Conservation (phyloP, 164 flowering plant genomes). For the Dillenia turbinata region DNA sequence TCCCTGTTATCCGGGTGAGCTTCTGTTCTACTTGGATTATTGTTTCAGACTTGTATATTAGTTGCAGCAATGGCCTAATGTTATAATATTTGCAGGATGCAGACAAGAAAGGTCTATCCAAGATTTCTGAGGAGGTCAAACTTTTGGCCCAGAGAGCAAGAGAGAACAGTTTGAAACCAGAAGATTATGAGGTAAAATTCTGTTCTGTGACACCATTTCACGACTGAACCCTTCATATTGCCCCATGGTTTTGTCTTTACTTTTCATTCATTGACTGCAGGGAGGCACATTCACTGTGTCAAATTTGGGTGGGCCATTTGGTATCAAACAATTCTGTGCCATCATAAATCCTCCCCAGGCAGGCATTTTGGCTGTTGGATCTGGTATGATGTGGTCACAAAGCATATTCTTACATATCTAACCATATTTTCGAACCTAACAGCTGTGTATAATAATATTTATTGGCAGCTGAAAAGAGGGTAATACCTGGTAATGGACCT, state of each 20-base stretch:
- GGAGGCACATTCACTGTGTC: slow-evolving; percentile 95
- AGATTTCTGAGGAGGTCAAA: slow-evolving; percentile 78
- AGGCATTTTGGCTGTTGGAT: slow-evolving; percentile 95
- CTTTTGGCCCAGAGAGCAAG: slow-evolving; percentile 81
- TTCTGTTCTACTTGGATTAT: not conserved
- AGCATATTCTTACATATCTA: no score
- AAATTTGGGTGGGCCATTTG: slow-evolving; percentile 93
- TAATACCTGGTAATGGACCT: slow-evolving; percentile 61
- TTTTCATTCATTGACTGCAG: slow-evolving; percentile 31
- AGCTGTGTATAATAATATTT: no score
- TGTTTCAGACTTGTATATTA: not conserved
- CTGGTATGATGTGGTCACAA: slow-evolving; percentile 47
- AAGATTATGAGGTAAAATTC: slow-evolving; percentile 78
- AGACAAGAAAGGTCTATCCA: slow-evolving; percentile 91
- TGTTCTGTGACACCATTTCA: not conserved
- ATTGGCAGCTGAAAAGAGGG: slow-evolving; percentile 70
- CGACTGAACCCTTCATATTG: not conserved
- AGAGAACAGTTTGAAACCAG: slow-evolving; percentile 85
- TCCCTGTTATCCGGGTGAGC: slow-evolving; percentile 80
- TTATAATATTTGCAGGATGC: slow-evolving; percentile 63
- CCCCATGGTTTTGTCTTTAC: not conserved
- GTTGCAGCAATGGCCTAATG: not conserved
- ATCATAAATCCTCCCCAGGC: slow-evolving; percentile 93
- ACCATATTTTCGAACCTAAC: no score
- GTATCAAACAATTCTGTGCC: slow-evolving; percentile 90